Evolutionary conservation across 345 rosid genomes (phyloP), one percentile per base, ranked within the genome.

Genomic region (Syzygium grande): DNA sequence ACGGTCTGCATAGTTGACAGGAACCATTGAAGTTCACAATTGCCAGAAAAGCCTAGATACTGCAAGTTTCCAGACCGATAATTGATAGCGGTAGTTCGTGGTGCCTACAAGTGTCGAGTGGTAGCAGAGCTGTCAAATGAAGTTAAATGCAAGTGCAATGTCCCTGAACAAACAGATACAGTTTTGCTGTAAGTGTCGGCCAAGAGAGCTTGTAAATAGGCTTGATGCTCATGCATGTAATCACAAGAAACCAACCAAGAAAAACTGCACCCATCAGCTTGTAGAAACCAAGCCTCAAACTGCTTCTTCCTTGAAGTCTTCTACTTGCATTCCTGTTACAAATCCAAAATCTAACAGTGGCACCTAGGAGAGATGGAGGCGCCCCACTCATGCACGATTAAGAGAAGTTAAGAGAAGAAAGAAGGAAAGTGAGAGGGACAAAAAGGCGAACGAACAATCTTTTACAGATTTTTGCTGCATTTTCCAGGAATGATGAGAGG

Each of bases 241-340:
- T 65, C 16, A 34, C 77, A 29, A 63, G 21, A 63, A 63, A 16
- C 78, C 78, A 29, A 7, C 4, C 6, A 65, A 30, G 22, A 15
- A 16, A 65, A 17, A 14, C 22, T 2, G 1, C 11, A 65, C 2
- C 11, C 6, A 15, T 9, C 5, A 2, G 0, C 41, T 0, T 16
- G 3, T 3, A n/a, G 5, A 29, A 4, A 65, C 22, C 3, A 30
- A 65, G 21, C 77, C 77, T 65, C 9, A 46, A 17, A 30, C 2
- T 3, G 22, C 29, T 52, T 29, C 55, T 51, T 29, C 85, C 55
- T 22, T 16, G 12, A 68, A 17, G 79, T 34, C 2, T 65, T 65
- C 11, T 65, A 15, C 38, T 51, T 84, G 29, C 85, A 51, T 84
- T 84, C 85, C 29, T 11, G 34, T 23, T 3, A 14, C 5, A 30